Evolutionary conservation across 2,329 filamentous ascomycete genomes (phyloP).

Genomic region (Didymellaceae sp.): DNA sequence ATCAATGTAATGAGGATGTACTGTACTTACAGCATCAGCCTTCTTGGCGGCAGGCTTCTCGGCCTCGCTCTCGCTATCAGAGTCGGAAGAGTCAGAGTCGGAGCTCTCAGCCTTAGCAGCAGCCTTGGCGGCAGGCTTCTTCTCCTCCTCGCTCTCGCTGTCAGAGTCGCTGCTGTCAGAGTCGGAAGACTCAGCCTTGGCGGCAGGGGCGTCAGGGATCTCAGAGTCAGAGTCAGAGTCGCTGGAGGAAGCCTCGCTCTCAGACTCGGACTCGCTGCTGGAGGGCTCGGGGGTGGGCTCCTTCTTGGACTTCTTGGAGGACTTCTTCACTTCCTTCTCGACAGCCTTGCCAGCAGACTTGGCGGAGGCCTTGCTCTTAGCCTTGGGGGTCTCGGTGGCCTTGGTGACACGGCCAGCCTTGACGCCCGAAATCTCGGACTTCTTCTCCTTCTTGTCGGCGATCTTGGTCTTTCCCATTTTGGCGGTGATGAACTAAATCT

Average conservation of each 20-base stretch:
- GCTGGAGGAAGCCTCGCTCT: conserved; percentile 29
- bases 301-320: conserved; percentile 58
- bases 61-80: conserved; percentile 23
- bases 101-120: conserved; percentile 30
- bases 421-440: conserved; percentile 62
- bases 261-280: conserved; percentile 38
- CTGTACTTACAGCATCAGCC: conserved; percentile 31
- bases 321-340: conserved; percentile 59
- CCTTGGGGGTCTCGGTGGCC: conserved; percentile 67
- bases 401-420: conserved; percentile 74
- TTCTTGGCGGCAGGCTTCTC: conserved; percentile 26
- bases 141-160: conserved; percentile 31
- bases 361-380: conserved; percentile 71
- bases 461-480: conserved; percentile 49
- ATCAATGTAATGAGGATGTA: neutral
- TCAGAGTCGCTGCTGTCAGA: conserved; percentile 40
- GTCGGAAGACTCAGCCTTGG: conserved; percentile 48
- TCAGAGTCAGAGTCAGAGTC: conserved; percentile 45
- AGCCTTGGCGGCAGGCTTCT: conserved; percentile 29
- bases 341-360: conserved; percentile 56
- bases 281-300: conserved; percentile 55
- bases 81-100: conserved; percentile 45
- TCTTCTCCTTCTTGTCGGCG: conserved; percentile 64
- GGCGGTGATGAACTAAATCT: conserved; percentile 36
- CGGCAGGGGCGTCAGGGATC: conserved; percentile 41